These are phyloP conservation scores for Chlorella sp. DNA, from an alignment of 139 green algal species.

Conservation along the genomic window DNA sequence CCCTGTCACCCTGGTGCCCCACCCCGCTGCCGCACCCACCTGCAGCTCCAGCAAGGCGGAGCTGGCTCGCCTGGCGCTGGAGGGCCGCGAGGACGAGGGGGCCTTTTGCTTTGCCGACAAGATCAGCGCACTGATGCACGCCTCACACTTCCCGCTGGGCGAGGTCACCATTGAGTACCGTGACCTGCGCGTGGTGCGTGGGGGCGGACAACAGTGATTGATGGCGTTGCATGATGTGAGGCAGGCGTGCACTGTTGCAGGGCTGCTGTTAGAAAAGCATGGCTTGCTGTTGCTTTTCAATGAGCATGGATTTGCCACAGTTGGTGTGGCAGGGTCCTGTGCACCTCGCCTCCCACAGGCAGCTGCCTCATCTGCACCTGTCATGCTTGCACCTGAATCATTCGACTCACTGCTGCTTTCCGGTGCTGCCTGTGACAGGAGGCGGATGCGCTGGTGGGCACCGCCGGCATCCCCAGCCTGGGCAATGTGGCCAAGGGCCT, in stretches of 20 bases:
- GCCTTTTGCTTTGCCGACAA: not conserved
- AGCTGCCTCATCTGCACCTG: no score
- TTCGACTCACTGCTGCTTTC: no score
- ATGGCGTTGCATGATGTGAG: no score
- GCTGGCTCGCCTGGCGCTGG: not conserved
- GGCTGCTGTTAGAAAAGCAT: no score
- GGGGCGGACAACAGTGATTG: no score
- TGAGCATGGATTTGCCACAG: no score
- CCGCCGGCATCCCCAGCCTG: constrained; percentile 62
- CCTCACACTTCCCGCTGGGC: constrained; percentile 5
- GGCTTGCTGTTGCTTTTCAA: no score
- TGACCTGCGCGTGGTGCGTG: constrained; percentile 55
- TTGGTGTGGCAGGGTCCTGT: no score
- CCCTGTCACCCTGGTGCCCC: not conserved
- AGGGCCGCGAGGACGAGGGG: not conserved
- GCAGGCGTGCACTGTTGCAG: no score
- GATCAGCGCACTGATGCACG: not conserved
- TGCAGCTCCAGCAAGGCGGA: constrained; percentile 12
- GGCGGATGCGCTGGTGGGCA: constrained; percentile 75
- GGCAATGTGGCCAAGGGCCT: constrained; percentile 65
- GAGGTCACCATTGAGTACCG: constrained; percentile 74
- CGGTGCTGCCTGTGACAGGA: not conserved
- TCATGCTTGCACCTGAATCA: no score
- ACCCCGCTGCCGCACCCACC: not conserved
- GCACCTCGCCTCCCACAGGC: no score